A percentile compares a stretch with the other conserved stretches of the same genome.
phyloP scores from a whole-genome alignment of 1,139 yeast species.

The Schwanniomyces etchellsii region DNA sequence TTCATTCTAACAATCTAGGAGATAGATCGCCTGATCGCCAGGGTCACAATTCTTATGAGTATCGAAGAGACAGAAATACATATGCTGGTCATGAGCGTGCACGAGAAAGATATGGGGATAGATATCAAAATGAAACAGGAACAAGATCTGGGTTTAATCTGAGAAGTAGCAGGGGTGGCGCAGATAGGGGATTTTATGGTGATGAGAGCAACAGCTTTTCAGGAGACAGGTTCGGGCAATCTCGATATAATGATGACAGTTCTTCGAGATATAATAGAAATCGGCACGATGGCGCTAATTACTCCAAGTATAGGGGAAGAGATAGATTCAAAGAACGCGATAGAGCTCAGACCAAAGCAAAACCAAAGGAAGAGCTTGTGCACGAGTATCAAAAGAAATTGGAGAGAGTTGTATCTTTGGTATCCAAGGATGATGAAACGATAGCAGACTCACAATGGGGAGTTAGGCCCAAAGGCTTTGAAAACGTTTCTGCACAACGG shows the following conservation, averaged over 20 bases:
- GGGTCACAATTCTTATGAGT: no score
- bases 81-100: no score
- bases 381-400: conserved; percentile 17
- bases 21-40: no score
- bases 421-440: conserved; percentile 27
- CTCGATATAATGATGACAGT: background rate
- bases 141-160: no score
- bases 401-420: conserved; percentile 14
- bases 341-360: conserved; percentile 1
- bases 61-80: no score
- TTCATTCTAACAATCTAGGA: no score
- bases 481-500: conserved; percentile 67
- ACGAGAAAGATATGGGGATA: no score
- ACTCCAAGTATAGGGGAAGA: no score
- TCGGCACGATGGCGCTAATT: background rate
- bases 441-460: conserved; percentile 66
- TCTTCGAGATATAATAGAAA: background rate
- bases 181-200: no score
- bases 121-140: no score
- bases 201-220: background rate
- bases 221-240: background rate
- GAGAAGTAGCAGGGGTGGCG: no score
- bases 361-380: conserved; percentile 16
- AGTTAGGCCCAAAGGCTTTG: conserved; percentile 67
- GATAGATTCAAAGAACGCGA: conserved; percentile 2